Base-by-base conservation (phyloP, 2,329 filamentous ascomycete genomes). In the Hyphodiscus sp. region DNA sequence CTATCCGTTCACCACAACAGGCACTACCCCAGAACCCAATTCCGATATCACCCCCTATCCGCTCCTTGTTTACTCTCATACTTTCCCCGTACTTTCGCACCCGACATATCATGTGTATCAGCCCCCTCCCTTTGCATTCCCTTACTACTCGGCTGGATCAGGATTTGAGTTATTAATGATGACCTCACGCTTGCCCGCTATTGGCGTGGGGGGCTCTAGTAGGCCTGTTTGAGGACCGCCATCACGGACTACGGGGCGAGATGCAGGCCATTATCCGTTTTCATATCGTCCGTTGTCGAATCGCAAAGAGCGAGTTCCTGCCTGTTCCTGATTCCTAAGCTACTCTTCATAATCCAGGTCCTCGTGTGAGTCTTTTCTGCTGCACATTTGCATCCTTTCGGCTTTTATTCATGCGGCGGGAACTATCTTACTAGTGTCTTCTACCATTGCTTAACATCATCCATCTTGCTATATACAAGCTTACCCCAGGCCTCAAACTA, bases 231-330 rank as follows among this genome's bases (percentile, higher is more conserved):
- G 20, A 49, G 47, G 45, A 46, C 55, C 50, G 4, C 57, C 47
- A 49, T 55, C 53, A 58, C 62, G 62, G 60, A 63, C 57, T 61
- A 57, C 61, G 60, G 62, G 59, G 61, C 60, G 44, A 56, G 47
- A n/a, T 20, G 50, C 50, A 57, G 56, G 49, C 53, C 48, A 46
- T 42, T 56, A 8, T 58, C 57, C 58, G 58, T 56, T 58, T 57
- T 55, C 11, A 38, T 13, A 38, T 38, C 5, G 33, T 38, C 5
- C 11, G 5, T n/a, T 38, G 33, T 38, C 33, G 29, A 38, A 38
- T 33, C 47, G 26, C 45, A n/a, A 26, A n/a, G 33, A 38, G 33
- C 4, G 11, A 38, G 33, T 38, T 38, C 33, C 33, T 38, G 11
- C 33, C 33, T 38, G 33, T 38, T 52, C 45, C 47, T 38, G 33